Percentiles rank a stretch among this genome's conserved stretches.
Evolutionary conservation across 116 monocot species (phyloP).

Genomic region (Zostera marina): DNA sequence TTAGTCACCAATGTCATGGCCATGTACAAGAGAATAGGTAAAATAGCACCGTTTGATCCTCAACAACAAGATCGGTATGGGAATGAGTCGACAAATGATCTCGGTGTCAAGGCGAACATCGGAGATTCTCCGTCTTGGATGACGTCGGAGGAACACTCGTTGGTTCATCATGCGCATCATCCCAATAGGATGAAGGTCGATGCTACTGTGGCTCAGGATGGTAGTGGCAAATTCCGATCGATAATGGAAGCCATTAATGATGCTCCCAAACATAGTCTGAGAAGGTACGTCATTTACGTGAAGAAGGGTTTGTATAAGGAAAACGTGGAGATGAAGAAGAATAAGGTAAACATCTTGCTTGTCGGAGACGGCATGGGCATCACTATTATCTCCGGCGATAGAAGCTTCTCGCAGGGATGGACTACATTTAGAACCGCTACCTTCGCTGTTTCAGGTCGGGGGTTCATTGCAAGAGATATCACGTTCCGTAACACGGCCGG

Average conservation of each 20-base stretch:
- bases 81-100: slow-evolving; percentile 7
- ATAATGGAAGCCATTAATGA: slow-evolving; percentile 48
- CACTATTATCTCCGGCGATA: slow-evolving; percentile 41
- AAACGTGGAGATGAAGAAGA: slow-evolving; percentile 81
- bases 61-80: background rate
- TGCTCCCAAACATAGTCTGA: slow-evolving; percentile 36
- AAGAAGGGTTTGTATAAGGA: slow-evolving; percentile 75
- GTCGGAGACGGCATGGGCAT: slow-evolving; percentile 69
- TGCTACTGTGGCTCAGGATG: slow-evolving; percentile 63
- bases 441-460: slow-evolving; percentile 60
- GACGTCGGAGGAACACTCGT: slow-evolving; percentile 10
- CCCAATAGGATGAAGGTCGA: slow-evolving; percentile 25
- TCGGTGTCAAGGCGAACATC: background rate
- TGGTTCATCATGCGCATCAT: slow-evolving; percentile 10
- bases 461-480: slow-evolving; percentile 74
- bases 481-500: slow-evolving; percentile 91
- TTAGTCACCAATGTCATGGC: slow-evolving; percentile 52
- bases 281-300: slow-evolving; percentile 75
- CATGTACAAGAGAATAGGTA: slow-evolving; percentile 38
- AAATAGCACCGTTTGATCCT: slow-evolving; percentile 27
- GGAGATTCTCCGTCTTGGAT: background rate
- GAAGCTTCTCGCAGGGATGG: slow-evolving; percentile 47
- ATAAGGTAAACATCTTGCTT: slow-evolving; percentile 65
- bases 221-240: slow-evolving; percentile 45
- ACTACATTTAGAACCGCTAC: slow-evolving; percentile 65